These are phyloP conservation scores for Oryza meridionalis DNA, from an alignment of 176 grass and related monocot species.

Conservation along the genomic window DNA sequence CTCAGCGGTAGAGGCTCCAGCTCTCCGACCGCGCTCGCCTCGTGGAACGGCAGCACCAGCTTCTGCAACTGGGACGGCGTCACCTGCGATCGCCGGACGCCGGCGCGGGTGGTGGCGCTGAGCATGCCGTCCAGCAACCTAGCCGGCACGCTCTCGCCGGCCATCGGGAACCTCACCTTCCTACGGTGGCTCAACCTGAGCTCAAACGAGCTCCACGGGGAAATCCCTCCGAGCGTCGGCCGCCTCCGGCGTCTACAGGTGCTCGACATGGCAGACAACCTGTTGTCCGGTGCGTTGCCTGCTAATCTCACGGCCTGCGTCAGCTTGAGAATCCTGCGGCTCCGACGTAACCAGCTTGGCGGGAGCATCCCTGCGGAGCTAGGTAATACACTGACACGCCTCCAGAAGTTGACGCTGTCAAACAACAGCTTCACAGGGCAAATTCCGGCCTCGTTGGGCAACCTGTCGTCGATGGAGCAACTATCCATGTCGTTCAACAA, in stretches of 20 bases:
- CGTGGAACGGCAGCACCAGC: conserved; percentile 9
- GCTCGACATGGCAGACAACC: not conserved
- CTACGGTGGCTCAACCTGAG: not conserved
- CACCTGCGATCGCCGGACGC: not conserved
- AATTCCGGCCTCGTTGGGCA: not conserved
- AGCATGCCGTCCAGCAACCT: not conserved
- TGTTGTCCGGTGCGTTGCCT: not conserved
- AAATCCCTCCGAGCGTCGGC: not conserved
- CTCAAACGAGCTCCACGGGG: not conserved
- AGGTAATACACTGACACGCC: not conserved
- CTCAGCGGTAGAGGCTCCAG: no score
- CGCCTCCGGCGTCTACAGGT: not conserved
- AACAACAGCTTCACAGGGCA: not conserved
- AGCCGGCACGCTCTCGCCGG: not conserved
- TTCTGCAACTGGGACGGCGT: conserved; percentile 12
- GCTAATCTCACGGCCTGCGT: not conserved
- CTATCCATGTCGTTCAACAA: no score
- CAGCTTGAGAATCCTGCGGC: not conserved
- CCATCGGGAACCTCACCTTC: conserved; percentile 9
- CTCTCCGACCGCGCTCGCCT: not conserved
- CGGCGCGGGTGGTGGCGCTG: conserved; percentile 1
- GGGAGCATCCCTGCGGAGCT: not conserved
- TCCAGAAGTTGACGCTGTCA: no score
- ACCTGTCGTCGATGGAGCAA: not conserved
- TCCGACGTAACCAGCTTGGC: not conserved